Base-by-base conservation (phyloP, 805 yeast species). In the Debaryomyces hansenii region DNA sequence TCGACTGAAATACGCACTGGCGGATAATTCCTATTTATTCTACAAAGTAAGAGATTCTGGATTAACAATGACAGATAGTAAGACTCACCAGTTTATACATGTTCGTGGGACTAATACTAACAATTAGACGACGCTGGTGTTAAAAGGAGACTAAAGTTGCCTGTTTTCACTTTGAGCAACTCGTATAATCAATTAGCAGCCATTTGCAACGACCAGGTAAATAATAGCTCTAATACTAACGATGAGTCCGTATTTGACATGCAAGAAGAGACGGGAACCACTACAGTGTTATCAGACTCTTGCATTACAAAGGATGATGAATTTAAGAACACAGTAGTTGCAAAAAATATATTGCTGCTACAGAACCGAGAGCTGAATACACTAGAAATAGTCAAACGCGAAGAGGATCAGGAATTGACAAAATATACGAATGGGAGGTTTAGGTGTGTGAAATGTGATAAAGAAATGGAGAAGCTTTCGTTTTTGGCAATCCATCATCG, bases 401-500 rank as follows among this genome's bases (percentile, higher is more conserved):
- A 24, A 5, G 27, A 24, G 27, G 27, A 9, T 9, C 10, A 24
- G 10, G 27, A 24, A 24, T 24, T 24, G 10, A 24, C 10, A 24
- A 7, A 9, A 9, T 7, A 24, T 31, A 31, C 7, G 7, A 14
- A 12, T 11, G 34, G 16, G 34, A 14, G 34, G n/a, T 42, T 28
- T 24, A 32, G 4, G n/a, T 44, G 46, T 14, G 14, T 14, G 7
- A 44, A 37, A 31, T 44, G 46, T 18, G 9, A 29, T 20, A 11
- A 5, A 15, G 29, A 38, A 20, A 21, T 44, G n/a, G 21, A 20
- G 7, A 47, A 44, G 28, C 33, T 40, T 8, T 45, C 51, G 12
- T 31, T 37, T 15, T 41, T 45, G 10, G 34, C 47, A 16, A 46
- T 50, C 20, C 53, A 50, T 31, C 35, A 21, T 11, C 44, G 42